Base-by-base conservation (phyloP, 2,329 filamentous ascomycete genomes). In the Pyrenochaeta sp. region DNA sequence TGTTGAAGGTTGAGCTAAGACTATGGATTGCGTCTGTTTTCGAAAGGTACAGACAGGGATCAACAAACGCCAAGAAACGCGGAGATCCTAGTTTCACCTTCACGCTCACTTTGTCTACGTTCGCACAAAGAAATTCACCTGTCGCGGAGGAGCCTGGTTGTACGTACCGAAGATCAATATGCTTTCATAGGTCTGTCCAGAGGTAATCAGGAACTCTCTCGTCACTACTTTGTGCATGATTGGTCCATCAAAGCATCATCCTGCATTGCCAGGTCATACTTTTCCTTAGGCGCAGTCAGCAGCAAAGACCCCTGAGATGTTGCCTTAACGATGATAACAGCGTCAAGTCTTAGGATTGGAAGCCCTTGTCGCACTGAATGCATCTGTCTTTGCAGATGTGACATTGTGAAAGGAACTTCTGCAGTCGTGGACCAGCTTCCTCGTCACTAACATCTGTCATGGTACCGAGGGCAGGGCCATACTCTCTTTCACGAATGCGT, bases 21-120 rank as follows among this genome's bases (percentile, higher is more conserved):
- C 63, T 57, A 62, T 62, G 55, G 56, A 56, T 56, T 19, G 56
- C 45, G 50, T 58, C 52, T 62, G 61, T 64, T 62, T 58, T 58
- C 53, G 54, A 61, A 54, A 56, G 56, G 54, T 64, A 48, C 59
- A 44, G 51, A 61, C 60, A 65, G 61, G 63, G 65, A 54, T 64
- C 15, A 46, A 22, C 24, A 12, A 10, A 19, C 46, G 57, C 58
- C 50, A 52, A 52, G 27, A 22, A n/a, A 22, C 27, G 32, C 50
- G 40, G 50, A 52, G 36, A 44, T 28, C 9, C n/a, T 40, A 32
- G 22, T 27, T 46, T 46, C 51, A 46, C 34, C 22, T 40, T 47
- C 51, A 48, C 32, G 7, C 45, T 22, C n/a, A 32, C 22, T 13
- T 37, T 32, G 44, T 45, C 7, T 39, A 15, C 42, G 2, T 25